Evolutionary conservation across 768 basidiomycete genomes (phyloP), one percentile per base, ranked within the genome.

Genomic region (Panellus pusillus): DNA sequence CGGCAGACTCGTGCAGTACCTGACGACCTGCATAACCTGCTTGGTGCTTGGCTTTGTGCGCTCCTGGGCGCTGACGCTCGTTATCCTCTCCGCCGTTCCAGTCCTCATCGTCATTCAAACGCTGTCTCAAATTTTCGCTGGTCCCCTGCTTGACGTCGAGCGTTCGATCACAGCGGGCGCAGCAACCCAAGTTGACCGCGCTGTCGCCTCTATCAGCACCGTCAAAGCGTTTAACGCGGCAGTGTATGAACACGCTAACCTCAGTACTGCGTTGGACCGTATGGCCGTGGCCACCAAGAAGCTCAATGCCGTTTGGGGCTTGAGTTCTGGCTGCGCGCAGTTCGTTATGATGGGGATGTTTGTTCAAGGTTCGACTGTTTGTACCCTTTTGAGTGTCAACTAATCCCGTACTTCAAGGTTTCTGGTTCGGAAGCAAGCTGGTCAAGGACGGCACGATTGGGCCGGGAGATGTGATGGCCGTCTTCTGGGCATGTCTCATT

Each of bases 401-500:
- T 47, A 1, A 44, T 19, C 24, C 24, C 24, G 2, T n/a, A 32
- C 15, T 15, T 31, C 36, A 32, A 61, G 59, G 83, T 3, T 92
- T 91, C 69, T 91, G 90, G 87, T 91, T 81, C 61, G 90, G 90
- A 29, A 78, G 83, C 13, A 81, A 83, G 63, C 77, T 90, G 37
- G 87, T 92, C 12, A 72, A 76, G 42, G 72, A 80, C 20, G 89
- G 86, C 32, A 77, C 75, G 56, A 75, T 78, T 48, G 69, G 71
- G 4, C 70, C 81, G 0, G 86, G 86, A 8, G 74, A 80, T 31
- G 84, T 91, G 59, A 88, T 87, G 80, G 82, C 84, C 32, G 87
- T 89, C 53, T 92, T 91, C 65, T 91, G 89, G 89, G 88, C 90
- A 0, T 87, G 85, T 63, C 73, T 91, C 24, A 82, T 90, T 47